phyloP scores from a whole-genome alignment of 768 basidiomycete genomes.

The Pleurotus giganteus region DNA sequence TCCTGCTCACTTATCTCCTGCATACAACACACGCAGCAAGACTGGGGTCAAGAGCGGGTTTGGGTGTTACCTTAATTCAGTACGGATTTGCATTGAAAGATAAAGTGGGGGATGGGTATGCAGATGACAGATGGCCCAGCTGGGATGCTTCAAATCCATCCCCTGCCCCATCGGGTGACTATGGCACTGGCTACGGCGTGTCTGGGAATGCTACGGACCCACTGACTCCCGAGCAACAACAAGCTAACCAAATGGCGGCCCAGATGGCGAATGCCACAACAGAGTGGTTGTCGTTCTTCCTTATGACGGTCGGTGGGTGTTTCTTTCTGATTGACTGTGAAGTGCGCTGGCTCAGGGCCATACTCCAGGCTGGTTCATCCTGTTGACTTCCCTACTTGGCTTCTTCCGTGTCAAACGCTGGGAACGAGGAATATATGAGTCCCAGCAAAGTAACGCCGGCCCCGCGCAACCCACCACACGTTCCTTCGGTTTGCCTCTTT shows the following conservation, averaged over 20 bases:
- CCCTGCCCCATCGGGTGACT: constrained; percentile 42
- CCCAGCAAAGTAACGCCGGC: constrained; percentile 35
- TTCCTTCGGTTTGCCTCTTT: constrained; percentile 18
- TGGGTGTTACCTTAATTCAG: constrained; percentile 96
- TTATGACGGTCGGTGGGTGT: constrained; percentile 80
- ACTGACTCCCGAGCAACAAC: constrained; percentile 30
- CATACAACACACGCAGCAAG: constrained; percentile 93
- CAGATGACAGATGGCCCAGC: constrained; percentile 28
- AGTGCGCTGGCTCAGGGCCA: neutral
- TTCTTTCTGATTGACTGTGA: neutral
- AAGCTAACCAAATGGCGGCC: constrained; percentile 23
- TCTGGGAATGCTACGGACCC: constrained; percentile 15
- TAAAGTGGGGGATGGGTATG: constrained; percentile 41
- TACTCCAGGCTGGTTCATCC: constrained; percentile 42
- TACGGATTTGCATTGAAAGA: constrained; percentile 84
- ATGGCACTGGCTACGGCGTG: constrained; percentile 41
- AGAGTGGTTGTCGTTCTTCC: constrained; percentile 93
- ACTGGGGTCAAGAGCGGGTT: constrained; percentile 88
- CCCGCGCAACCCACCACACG: constrained; percentile 16
- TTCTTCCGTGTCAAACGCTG: constrained; percentile 91
- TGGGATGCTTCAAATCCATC: constrained; percentile 24
- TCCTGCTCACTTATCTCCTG: constrained; percentile 89
- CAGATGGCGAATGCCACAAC: constrained; percentile 68
- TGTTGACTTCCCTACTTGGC: constrained; percentile 86
- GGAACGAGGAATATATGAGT: constrained; percentile 73